Conservation (phyloP, 352 stramenopile species). For the Thraustotheca clavata region DNA sequence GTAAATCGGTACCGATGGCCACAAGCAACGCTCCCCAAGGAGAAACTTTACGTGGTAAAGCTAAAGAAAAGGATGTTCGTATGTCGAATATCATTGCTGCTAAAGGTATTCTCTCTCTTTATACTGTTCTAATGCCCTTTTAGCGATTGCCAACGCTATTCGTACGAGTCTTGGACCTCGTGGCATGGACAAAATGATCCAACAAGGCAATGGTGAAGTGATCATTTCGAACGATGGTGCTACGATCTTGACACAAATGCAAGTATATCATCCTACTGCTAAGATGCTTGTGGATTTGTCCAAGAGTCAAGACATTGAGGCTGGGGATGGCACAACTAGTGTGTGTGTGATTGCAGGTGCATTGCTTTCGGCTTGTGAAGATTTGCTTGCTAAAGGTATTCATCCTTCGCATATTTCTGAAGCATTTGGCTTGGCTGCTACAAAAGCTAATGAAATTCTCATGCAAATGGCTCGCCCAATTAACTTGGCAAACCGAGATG, state of each 20-base stretch:
- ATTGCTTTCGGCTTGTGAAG: constrained; percentile 93
- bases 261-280: constrained; percentile 97
- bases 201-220: constrained; percentile 95
- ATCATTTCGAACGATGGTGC: constrained; percentile 99
- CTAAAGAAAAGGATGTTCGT: constrained; percentile 98
- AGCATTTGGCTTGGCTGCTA: constrained; percentile 89
- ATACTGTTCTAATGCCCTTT: neutral
- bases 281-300: constrained; percentile 99
- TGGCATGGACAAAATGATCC: constrained; percentile 99
- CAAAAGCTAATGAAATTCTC: constrained; percentile 87
- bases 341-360: constrained; percentile 98
- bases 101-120: constrained; percentile 71
- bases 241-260: constrained; percentile 99
- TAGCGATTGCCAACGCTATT: constrained; percentile 96
- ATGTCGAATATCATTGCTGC: constrained; percentile 98
- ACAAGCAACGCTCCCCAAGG: constrained; percentile 39
- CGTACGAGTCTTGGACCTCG: constrained; percentile 96
- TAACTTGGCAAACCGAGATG: constrained; percentile 89
- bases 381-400: constrained; percentile 92
- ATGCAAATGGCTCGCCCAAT: constrained; percentile 88
- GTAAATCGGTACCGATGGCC: too few species aligned
- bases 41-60: constrained; percentile 78
- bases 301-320: constrained; percentile 99
- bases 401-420: constrained; percentile 98
- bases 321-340: constrained; percentile 95